A percentile compares a stretch with the other conserved stretches of the same genome.
Conservation (phyloP, 2,329 filamentous ascomycete genomes). For the Teratosphaeriaceae sp. region DNA sequence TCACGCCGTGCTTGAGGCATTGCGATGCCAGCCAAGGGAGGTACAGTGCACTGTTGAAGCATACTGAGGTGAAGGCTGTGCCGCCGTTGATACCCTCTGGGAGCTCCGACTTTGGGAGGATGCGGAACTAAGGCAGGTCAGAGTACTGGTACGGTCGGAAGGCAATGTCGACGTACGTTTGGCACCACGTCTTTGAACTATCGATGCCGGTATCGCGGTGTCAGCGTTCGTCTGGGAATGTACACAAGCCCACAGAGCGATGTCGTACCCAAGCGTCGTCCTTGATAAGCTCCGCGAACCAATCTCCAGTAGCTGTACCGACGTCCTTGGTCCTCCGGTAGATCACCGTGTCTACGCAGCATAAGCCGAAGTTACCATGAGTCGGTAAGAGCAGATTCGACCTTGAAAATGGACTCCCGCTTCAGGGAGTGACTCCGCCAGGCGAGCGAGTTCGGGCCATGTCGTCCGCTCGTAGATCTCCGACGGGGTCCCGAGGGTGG, state of each 20-base stretch:
- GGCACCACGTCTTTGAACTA: slow-evolving; percentile 69
- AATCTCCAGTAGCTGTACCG: slow-evolving; percentile 45
- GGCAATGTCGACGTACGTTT: slow-evolving; percentile 44
- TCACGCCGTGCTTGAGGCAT: slow-evolving; percentile 66
- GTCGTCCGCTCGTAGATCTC: slow-evolving; percentile 38
- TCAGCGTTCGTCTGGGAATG: too few species aligned
- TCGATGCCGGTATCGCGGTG: background rate
- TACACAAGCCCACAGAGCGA: too few species aligned
- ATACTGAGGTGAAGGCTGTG: slow-evolving; percentile 73
- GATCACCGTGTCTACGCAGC: slow-evolving; percentile 40
- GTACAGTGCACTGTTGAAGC: slow-evolving; percentile 86
- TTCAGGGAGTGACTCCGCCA: slow-evolving; percentile 59
- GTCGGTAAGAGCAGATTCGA: too few species aligned
- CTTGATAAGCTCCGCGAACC: slow-evolving; percentile 58
- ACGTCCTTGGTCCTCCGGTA: slow-evolving; percentile 59
- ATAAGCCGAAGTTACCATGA: too few species aligned
- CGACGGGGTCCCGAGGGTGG: slow-evolving; percentile 33
- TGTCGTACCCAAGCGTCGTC: too few species aligned
- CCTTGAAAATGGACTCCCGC: slow-evolving; percentile 72
- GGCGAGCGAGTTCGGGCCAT: slow-evolving; percentile 37
- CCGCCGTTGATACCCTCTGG: slow-evolving; percentile 62
- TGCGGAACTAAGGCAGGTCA: slow-evolving; percentile 23
- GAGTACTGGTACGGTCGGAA: background rate
- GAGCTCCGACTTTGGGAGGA: slow-evolving; percentile 36
- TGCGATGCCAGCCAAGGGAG: slow-evolving; percentile 78